Base-by-base conservation (phyloP, 495 filamentous ascomycete species). In the Xylaria curta region DNA sequence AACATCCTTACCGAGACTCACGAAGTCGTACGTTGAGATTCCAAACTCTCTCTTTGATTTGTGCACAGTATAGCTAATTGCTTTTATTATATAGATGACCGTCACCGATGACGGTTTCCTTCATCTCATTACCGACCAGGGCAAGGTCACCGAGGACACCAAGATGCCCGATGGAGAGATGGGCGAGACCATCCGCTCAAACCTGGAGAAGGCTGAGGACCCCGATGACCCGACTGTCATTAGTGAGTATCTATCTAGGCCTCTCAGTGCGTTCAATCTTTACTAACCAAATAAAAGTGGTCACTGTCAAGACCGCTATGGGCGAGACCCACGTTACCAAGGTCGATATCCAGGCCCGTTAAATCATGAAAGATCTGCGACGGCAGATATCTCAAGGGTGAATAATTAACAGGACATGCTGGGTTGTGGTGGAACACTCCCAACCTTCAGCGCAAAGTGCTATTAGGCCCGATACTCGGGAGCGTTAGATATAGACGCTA, bases 231-330 rank as follows among this genome's bases (percentile, higher is more conserved):
- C 85, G 74, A 95, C 92, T 84, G 92, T 94, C 78, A 89, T 89
- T 79, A 93, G 95, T 98, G 89, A 88, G 95, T 88, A 36, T 70
- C 53, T 26, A 40, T n/a, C 38, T 15, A 28, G n/a, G n/a, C 49
- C 66, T 53, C 38, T 33, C 26, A 10, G 63, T 58, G 19, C 17
- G 36, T 36, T 73, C 56, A 21, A 66, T 24, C 69, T 8, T 68
- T 68, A 36, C 75, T 82, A 67, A 83, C 76, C n/a, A 24, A 24
- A 42, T 56, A 9, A 44, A 74, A 97, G 95, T 94, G 81, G 89
- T 98, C 78, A 92, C 94, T 76, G 87, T 99, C 83, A 92, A 95
- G 80, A 92, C 92, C 72, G 90, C 96, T 81, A 99, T 99, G 96
- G 92, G 92, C 76, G 95, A 98, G 84, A 94, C 98, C 89, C 87